Evolutionary conservation across 345 rosid genomes (phyloP).

Genomic region (Bruguiera parviflora): DNA sequence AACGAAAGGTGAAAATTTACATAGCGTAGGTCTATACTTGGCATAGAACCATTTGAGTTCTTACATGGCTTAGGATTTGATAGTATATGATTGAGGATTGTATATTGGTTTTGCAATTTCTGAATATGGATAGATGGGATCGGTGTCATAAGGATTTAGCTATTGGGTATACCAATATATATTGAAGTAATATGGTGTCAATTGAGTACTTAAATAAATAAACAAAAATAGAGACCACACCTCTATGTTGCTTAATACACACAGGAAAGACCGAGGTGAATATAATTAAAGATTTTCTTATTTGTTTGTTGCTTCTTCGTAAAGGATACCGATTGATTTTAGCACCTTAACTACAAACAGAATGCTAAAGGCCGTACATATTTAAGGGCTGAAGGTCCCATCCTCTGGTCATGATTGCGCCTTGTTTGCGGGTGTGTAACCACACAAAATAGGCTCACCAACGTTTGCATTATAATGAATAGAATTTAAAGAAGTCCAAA

Average conservation of each 20-base stretch:
- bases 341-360: not conserved
- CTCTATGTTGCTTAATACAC: not conserved
- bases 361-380: too few species aligned
- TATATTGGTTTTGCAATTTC: constrained; percentile 81
- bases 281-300: not conserved
- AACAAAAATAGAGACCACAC: not conserved
- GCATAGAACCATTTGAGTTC: constrained; percentile 54
- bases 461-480: too few species aligned
- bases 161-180: constrained; percentile 36
- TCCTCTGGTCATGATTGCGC: constrained; percentile 8
- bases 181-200: constrained; percentile 19
- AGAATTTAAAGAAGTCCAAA: too few species aligned
- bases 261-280: not conserved
- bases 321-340: constrained; percentile 8
- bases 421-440: too few species aligned
- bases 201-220: constrained; percentile 21
- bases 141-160: constrained; percentile 31
- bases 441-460: too few species aligned
- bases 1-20: constrained; percentile 38
- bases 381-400: too few species aligned
- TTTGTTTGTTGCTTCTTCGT: constrained; percentile 16
- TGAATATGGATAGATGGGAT: constrained; percentile 56
- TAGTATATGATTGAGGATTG: constrained; percentile 59
- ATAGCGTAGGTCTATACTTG: constrained; percentile 67
- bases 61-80: constrained; percentile 58